Base-by-base conservation (phyloP, 148 eudicot species). In the Nepenthes mirabilis region DNA sequence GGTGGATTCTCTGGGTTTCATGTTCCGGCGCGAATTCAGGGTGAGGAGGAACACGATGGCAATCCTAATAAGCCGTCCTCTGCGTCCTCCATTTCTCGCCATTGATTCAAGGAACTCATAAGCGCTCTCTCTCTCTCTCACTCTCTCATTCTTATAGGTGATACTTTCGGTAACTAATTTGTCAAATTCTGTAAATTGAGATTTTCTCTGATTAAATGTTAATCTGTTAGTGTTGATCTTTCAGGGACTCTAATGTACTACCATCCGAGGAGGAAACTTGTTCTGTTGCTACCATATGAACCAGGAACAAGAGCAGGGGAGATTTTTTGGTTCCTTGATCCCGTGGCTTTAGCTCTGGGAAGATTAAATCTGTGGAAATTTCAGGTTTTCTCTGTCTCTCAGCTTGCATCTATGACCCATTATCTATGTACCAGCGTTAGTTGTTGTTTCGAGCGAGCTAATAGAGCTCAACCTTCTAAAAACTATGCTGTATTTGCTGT, bases 51-150 rank as follows among this genome's bases (percentile, higher is more conserved):
- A 62, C 95, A 88, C 54, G 83, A 81, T 72, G 95, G 87, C 65
- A 69, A 79, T 52, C 86, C 87, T 64, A 86, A 80, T 71, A 83
- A 80, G 79, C 98, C 98, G 72, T 88, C 98, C 68, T 93, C 96
- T 86, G 96, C 81, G 65, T 91, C 97, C 79, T 91, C 97, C 37
- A 91, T 80, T 68, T 90, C 97, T 73, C 84, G 80, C 79, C 95
- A 86, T 77, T 90, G 84, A 84, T 51, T 12, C 13, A 9, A 67
- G 33, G 32, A 56, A 53, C 57, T 66, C 12, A 34, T 37, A 32
- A 23, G 13, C 66, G 57, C 67, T 34, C 66, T 56, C 47, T 33
- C 4, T 49, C 7, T n/a, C 52, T n/a, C 11, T 2, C 52, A 49
- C 43, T 40, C n/a, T n/a, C n/a, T n/a, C n/a, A 40, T 40, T 7